Percentiles rank a stretch among this genome's conserved stretches.
These are phyloP conservation scores for Xylariaceae sp. DNA, from an alignment of 2,329 filamentous ascomycete genomes.

Conservation along the genomic window DNA sequence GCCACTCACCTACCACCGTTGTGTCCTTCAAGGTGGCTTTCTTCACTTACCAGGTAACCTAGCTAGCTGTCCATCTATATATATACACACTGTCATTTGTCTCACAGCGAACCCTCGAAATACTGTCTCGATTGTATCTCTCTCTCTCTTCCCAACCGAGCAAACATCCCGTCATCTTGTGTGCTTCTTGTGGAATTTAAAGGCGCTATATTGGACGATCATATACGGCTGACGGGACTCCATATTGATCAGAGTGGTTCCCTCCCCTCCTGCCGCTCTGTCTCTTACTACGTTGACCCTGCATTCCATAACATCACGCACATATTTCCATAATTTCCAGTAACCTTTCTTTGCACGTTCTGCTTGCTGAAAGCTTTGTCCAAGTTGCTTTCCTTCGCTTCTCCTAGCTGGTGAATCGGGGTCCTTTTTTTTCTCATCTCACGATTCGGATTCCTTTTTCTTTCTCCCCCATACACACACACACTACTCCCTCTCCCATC, in stretches of 20 bases:
- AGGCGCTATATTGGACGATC: constrained; percentile 25
- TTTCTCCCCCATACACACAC: too few relatives aligned
- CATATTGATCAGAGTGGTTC: too few relatives aligned
- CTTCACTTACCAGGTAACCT: too few relatives aligned
- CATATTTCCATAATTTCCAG: constrained; percentile 14
- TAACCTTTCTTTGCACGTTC: constrained; percentile 1
- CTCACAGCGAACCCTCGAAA: too few relatives aligned
- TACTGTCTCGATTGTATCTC: background rate
- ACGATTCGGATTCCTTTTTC: too few relatives aligned
- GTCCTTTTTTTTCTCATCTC: constrained; percentile 15
- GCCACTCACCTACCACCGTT: background rate
- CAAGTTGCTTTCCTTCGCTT: background rate
- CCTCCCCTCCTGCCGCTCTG: too few relatives aligned
- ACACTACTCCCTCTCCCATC: too few relatives aligned
- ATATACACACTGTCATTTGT: too few relatives aligned
- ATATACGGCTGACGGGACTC: constrained; percentile 4
- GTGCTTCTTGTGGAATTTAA: constrained; percentile 20
- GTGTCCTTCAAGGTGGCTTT: too few relatives aligned
- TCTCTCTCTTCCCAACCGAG: background rate
- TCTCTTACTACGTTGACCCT: constrained; percentile 20
- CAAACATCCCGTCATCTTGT: background rate
- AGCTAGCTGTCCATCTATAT: background rate
- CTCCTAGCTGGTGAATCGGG: constrained; percentile 6
- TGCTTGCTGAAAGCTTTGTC: background rate
- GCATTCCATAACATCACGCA: constrained; percentile 27